Evolutionary conservation across 2,329 filamentous ascomycete species (phyloP).

Genomic region (Pyricularia sp.): DNA sequence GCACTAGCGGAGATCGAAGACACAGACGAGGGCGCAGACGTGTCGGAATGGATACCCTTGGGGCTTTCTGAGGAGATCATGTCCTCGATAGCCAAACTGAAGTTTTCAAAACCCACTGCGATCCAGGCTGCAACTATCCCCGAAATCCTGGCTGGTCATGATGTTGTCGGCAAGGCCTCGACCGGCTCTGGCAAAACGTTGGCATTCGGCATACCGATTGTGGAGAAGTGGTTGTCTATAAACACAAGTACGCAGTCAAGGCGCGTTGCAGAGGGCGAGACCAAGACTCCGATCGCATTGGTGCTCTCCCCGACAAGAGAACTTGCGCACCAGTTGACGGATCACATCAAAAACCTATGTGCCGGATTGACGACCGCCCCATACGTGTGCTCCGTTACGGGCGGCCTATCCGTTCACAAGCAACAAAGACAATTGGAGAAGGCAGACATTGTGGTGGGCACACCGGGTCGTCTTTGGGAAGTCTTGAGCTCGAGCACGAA

Average conservation of each 20-base stretch:
- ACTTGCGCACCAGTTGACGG: conserved; percentile 78
- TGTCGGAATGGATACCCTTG: conserved; percentile 67
- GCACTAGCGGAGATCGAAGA: conserved; percentile 40
- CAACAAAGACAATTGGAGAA: conserved; percentile 73
- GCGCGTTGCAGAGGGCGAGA: conserved; percentile 15
- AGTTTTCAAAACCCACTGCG: conserved; percentile 65
- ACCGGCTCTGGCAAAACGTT: conserved; percentile 96
- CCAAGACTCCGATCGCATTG: conserved; percentile 50
- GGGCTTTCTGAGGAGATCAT: conserved; percentile 60
- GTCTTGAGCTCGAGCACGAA: conserved; percentile 66
- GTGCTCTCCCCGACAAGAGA: conserved; percentile 88
- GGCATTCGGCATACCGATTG: conserved; percentile 84
- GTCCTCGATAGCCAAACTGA: conserved; percentile 62
- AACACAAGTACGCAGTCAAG: conserved; percentile 19
- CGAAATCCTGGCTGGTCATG: conserved; percentile 66
- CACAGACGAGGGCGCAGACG: conserved; percentile 49
- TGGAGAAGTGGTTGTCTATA: conserved; percentile 63
- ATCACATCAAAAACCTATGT: conserved; percentile 69
- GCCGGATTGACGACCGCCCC: conserved; percentile 45
- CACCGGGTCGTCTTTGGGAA: conserved; percentile 89
- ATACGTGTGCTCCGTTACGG: conserved; percentile 78
- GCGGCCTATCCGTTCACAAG: conserved; percentile 87
- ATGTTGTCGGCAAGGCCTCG: conserved; percentile 90
- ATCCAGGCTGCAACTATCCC: conserved; percentile 78
- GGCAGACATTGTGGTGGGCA: conserved; percentile 87